phyloP scores from a whole-genome alignment of 345 rosid genomes.

The Moricandia moricandioides region DNA sequence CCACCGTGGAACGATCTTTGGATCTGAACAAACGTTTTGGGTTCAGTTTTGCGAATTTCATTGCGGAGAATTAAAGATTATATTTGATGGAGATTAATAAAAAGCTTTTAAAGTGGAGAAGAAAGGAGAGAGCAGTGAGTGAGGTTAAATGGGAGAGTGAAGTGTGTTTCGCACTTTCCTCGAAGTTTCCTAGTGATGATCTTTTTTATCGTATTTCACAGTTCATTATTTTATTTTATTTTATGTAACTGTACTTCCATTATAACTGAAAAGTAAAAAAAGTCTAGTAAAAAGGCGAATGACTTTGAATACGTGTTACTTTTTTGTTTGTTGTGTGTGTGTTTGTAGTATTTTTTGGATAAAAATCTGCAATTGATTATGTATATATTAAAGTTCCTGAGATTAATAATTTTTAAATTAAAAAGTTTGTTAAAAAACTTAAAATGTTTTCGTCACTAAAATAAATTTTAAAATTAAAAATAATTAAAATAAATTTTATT shows the following conservation, averaged over 20 bases:
- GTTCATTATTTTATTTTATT: background rate
- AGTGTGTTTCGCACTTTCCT: constrained; percentile 52
- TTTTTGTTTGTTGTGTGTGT: background rate
- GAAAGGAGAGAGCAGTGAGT: constrained; percentile 6
- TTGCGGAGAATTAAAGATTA: background rate
- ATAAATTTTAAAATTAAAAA: no score
- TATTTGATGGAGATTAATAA: background rate
- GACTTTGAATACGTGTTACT: background rate
- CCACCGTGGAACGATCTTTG: constrained; percentile 38
- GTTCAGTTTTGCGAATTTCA: constrained; percentile 52
- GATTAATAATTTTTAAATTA: background rate
- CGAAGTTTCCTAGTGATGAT: constrained; percentile 54
- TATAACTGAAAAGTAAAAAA: background rate
- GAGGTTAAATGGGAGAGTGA: constrained; percentile 46
- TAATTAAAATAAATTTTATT: no score
- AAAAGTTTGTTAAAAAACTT: no score
- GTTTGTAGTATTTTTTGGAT: background rate
- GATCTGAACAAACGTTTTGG: constrained; percentile 63
- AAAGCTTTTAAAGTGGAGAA: background rate
- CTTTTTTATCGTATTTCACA: constrained; percentile 20
- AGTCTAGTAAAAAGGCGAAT: background rate
- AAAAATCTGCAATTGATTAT: background rate
- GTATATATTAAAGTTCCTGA: background rate
- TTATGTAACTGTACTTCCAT: background rate
- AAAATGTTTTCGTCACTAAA: no score